phyloP scores from a whole-genome alignment of 148 eudicot genomes.

The Oxyria digyna region DNA sequence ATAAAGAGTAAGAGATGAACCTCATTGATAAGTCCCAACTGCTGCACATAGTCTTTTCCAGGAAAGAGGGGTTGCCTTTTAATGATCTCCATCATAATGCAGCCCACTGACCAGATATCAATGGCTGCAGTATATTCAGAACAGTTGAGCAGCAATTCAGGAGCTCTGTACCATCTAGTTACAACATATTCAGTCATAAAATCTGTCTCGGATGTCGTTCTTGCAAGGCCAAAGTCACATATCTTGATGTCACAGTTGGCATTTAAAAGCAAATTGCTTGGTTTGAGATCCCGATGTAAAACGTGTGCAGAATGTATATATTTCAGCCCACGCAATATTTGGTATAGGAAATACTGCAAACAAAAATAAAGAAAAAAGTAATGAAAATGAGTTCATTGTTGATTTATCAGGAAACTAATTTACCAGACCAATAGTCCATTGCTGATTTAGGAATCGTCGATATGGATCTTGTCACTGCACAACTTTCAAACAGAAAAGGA shows the following conservation, averaged over 20 bases:
- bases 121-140: constrained; percentile 87
- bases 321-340: constrained; percentile 72
- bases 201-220: constrained; percentile 90
- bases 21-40: constrained; percentile 75
- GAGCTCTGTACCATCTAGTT: constrained; percentile 97
- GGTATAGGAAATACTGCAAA: constrained; percentile 90
- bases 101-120: constrained; percentile 98
- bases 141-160: constrained; percentile 88
- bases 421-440: not conserved
- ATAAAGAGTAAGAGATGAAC: constrained; percentile 18
- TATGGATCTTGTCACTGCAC: not conserved
- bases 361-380: not conserved
- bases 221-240: constrained; percentile 95
- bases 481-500: not conserved
- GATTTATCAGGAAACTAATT: not conserved
- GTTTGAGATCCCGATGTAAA: constrained; percentile 93
- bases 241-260: constrained; percentile 95
- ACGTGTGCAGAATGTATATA: constrained; percentile 92
- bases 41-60: constrained; percentile 89
- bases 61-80: constrained; percentile 79
- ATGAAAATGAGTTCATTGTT: not conserved
- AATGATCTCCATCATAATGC: constrained; percentile 91
- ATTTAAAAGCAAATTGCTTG: constrained; percentile 89
- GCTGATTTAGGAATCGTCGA: not conserved
- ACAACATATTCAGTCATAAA: constrained; percentile 98